Base-by-base conservation (phyloP, 768 basidiomycete species). In the Termitomyces eurrhizus region DNA sequence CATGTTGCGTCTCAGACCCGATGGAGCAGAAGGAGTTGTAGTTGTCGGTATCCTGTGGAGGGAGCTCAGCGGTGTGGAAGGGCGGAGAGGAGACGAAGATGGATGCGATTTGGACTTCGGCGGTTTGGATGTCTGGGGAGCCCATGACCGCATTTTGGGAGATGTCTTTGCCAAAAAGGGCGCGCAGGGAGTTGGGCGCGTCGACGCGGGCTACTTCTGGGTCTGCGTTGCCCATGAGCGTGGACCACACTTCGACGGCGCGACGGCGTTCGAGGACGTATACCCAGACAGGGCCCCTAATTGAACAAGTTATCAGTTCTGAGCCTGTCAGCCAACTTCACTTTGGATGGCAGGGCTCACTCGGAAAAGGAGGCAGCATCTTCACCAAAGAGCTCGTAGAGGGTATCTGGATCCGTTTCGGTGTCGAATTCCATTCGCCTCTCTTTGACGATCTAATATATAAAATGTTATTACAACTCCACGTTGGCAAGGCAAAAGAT, bases 341-440 rank as follows among this genome's bases (percentile, higher is more conserved):
- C n/a, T 44, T 18, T 42, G 12, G 42, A 44, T 12, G 56, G 37
- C 52, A 54, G 11, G 24, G 53, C 89, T 79, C 71, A 93, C 92
- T 92, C 90, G 59, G 82, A 83, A 60, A 94, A 81, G 52, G 84
- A 88, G 36, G 79, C 77, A 8, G 88, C 84, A 63, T 93, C 90
- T 52, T 89, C 82, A 16, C 90, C 91, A 68, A 94, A 93, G 41
- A 93, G 75, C 66, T 92, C 90, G 57, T 84, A 87, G 56, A 92
- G 78, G 1, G 86, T 83, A 36, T 92, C 92, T 29, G 89, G 89
- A 65, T 93, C 91, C 13, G 87, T 83, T 67, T 93, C 92, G 16
- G 84, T 82, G 68, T 93, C 91, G 66, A 94, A 93, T 64, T 90
- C 90, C 88, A 94, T 91, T 72, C 92, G 91, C 21, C 92, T 77